Evolutionary conservation across 2,329 filamentous ascomycete genomes (phyloP), one percentile per base, ranked within the genome.

Genomic region (Pseudogymnoascus sp.): DNA sequence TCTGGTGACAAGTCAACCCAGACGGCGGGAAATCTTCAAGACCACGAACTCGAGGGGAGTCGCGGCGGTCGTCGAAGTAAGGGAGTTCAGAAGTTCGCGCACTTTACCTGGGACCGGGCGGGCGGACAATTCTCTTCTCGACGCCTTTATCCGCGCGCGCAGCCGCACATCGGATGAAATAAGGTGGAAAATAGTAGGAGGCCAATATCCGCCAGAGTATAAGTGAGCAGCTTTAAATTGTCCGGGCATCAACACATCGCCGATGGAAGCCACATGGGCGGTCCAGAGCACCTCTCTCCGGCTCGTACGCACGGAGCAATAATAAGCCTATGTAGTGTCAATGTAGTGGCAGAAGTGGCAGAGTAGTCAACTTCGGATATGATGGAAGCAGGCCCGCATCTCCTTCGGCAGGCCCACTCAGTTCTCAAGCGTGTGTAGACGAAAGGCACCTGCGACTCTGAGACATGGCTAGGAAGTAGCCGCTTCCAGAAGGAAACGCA

Each of bases 331-430:
- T 12, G 25, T 43, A 25, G 22, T 25, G 22, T 25, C 22, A 25
- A 25, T 25, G 22, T 25, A 28, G 20, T 50, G 25, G n/a, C 30
- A 30, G 16, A 12, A 25, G 22, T 25, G 22, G 34, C 5, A 35
- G 38, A 50, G 47, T 54, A 54, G n/a, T 18, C n/a, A 54, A 4
- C 25, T 32, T 54, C 47, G 47, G 47, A 54, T 54, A 54, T 54
- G 47, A 18, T 54, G 47, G 47, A 54, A 54, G 47, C 16, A 54
- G 47, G 47, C 47, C 43, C 47, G 47, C 47, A 54, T 54, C 47
- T 54, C 47, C 47, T 54, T 54, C 47, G 47, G 43, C 7, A 54
- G 43, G 43, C 43, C 43, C 43, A 54, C 43, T 18, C n/a, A n/a
- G n/a, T 3, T 30, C 22, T 25, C n/a, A 54, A 30, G 43, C 20